A percentile compares a stretch with the other conserved stretches of the same genome.
Conservation (phyloP, 2,329 filamentous ascomycete genomes). For the Colletotrichum sidae region DNA sequence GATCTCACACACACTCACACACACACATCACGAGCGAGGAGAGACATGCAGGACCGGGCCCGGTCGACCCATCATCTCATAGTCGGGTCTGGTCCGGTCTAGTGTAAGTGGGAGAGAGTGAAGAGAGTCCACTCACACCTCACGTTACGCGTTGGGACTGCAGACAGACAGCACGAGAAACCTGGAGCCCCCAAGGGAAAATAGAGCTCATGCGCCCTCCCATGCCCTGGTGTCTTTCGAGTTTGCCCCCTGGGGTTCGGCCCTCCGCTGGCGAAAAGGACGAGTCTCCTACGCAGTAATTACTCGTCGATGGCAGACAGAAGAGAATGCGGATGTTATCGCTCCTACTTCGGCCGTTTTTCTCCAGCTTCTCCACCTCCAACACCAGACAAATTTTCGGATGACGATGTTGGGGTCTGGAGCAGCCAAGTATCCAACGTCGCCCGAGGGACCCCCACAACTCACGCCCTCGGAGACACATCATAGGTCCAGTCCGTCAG, state of each 20-base stretch:
- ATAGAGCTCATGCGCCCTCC: conserved; percentile 18
- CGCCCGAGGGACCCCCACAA: conserved; percentile 5
- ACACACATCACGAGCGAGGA: background rate
- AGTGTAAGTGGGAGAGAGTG: no score
- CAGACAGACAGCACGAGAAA: background rate
- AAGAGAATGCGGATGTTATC: conserved; percentile 23
- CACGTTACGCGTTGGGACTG: no score
- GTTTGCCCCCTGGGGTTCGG: conserved; percentile 21
- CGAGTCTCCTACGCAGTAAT: background rate
- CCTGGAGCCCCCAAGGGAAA: conserved; percentile 23
- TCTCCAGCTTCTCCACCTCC: conserved; percentile 33
- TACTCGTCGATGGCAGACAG: no score
- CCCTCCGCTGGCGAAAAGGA: conserved; percentile 28
- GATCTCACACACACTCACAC: background rate
- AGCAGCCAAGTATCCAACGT: conserved; percentile 9
- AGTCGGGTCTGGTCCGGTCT: no score
- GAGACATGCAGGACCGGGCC: no score
- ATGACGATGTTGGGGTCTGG: conserved; percentile 35
- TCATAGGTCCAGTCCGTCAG: conserved; percentile 12
- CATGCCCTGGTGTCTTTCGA: conserved; percentile 7
- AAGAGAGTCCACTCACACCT: no score
- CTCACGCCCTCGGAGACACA: background rate
- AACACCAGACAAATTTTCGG: conserved; percentile 23
- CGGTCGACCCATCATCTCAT: no score
- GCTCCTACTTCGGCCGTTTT: conserved; percentile 36